Percentiles rank a stretch among this genome's conserved stretches.
Evolutionary conservation across 2,329 filamentous ascomycete species (phyloP).

Genomic region (Amylocarpus encephaloides): DNA sequence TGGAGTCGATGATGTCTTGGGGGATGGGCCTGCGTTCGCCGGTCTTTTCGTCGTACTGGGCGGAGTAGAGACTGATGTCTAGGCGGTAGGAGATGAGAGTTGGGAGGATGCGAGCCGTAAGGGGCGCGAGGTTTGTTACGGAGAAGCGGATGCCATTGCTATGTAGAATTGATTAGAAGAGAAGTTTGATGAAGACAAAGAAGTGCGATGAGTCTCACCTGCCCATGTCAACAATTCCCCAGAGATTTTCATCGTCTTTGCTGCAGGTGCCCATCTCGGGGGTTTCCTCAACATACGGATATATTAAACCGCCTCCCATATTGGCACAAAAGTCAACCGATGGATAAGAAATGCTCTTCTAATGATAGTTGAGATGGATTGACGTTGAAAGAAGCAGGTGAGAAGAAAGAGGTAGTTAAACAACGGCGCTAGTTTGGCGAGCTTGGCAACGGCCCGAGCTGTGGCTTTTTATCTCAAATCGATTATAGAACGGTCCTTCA

Average conservation of each 20-base stretch:
- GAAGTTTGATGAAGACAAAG: neutral
- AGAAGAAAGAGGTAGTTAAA: no score
- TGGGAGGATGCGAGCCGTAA: constrained; percentile 55
- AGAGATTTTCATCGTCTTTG: constrained; percentile 8
- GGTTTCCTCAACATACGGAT: neutral
- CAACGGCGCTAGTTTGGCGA: no score
- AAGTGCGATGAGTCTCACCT: constrained; percentile 22
- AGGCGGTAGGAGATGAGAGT: constrained; percentile 49
- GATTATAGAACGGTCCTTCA: no score
- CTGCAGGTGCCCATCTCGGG: neutral
- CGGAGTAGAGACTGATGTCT: constrained; percentile 59
- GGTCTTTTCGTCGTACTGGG: constrained; percentile 43
- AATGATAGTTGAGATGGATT: no score
- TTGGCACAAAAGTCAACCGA: neutral
- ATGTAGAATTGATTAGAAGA: neutral
- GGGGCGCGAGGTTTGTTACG: constrained; percentile 52
- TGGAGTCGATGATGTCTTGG: constrained; percentile 40
- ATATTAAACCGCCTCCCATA: neutral
- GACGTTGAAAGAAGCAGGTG: no score
- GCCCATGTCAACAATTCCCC: constrained; percentile 35
- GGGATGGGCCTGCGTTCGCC: constrained; percentile 47
- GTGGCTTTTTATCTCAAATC: no score
- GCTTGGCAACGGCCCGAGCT: no score
- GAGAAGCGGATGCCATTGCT: constrained; percentile 70
- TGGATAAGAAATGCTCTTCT: neutral